Evolutionary conservation across 345 rosid species (phyloP).

Genomic region (Salix dunnii): DNA sequence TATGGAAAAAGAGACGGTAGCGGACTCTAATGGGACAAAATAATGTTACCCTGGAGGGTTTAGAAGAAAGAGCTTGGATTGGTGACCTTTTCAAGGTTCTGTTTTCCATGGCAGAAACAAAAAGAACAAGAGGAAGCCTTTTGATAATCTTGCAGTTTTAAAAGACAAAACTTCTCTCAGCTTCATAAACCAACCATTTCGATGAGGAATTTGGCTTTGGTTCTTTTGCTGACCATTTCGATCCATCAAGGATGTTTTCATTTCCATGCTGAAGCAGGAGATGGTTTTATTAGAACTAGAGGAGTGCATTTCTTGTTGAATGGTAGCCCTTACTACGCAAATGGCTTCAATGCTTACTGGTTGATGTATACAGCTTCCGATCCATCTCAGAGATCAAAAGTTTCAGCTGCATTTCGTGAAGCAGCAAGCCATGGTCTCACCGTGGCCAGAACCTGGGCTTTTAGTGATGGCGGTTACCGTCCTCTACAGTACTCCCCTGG

Average conservation of each 20-base stretch:
- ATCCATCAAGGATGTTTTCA: conserved; percentile 10
- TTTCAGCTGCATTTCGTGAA: conserved; percentile 25
- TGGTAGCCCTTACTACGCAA: conserved; percentile 29
- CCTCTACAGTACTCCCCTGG: conserved; percentile 32
- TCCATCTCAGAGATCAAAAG: conserved; percentile 28
- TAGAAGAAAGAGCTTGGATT: not conserved
- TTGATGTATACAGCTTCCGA: conserved; percentile 30
- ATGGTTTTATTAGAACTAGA: conserved; percentile 22
- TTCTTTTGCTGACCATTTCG: conserved; percentile 3
- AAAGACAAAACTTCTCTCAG: conserved; percentile 17
- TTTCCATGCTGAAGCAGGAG: conserved; percentile 20
- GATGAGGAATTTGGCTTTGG: conserved; percentile 41
- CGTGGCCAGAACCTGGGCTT: conserved; percentile 36
- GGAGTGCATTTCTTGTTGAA: conserved; percentile 29
- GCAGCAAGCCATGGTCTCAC: conserved; percentile 28
- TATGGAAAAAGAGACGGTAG: too few species aligned
- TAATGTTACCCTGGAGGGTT: not conserved
- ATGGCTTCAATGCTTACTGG: conserved; percentile 37
- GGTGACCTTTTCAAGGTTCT: not conserved
- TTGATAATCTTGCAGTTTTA: not conserved
- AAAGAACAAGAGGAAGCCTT: not conserved
- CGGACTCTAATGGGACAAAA: too few species aligned
- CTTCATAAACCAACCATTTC: conserved; percentile 4
- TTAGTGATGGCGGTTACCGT: conserved; percentile 33
- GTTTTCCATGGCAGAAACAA: not conserved